phyloP scores from a whole-genome alignment of 2,329 filamentous ascomycete genomes.

The Chaetomiaceae sp. region DNA sequence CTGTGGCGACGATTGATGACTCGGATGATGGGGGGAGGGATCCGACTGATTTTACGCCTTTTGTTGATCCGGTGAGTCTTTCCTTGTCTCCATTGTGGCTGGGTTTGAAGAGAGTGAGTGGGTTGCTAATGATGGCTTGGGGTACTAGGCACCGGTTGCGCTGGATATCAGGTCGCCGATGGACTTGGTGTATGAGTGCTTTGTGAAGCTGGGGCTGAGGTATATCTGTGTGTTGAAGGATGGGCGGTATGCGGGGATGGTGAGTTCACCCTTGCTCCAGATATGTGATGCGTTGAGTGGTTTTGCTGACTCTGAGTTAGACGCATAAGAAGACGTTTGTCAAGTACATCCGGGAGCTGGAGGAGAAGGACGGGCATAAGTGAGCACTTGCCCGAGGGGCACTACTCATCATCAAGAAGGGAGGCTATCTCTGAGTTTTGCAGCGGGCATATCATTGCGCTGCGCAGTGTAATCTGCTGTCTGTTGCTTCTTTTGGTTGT shows the following conservation, averaged over 20 bases:
- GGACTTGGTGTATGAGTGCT: conserved; percentile 94
- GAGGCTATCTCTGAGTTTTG: no score
- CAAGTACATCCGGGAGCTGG: conserved; percentile 82
- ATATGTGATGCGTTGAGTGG: conserved; percentile 3
- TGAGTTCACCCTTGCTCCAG: conserved; percentile 41
- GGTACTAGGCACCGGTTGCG: conserved; percentile 64
- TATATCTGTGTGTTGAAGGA: conserved; percentile 87
- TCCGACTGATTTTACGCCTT: conserved; percentile 81
- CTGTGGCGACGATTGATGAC: conserved; percentile 59
- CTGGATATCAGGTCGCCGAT: conserved; percentile 87
- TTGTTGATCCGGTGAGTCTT: conserved; percentile 75
- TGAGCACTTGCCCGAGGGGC: no score
- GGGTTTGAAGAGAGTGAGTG: background rate
- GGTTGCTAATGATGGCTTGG: background rate
- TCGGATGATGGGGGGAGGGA: conserved; percentile 56
- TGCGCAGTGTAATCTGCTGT: background rate
- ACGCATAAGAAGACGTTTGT: conserved; percentile 96
- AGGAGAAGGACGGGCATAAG: conserved; percentile 42
- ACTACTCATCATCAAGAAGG: no score
- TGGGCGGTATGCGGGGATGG: conserved; percentile 83
- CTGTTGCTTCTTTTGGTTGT: background rate
- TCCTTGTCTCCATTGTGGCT: background rate
- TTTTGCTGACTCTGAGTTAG: conserved; percentile 36
- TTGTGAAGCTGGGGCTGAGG: conserved; percentile 85
- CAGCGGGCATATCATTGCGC: no score